Base-by-base conservation (phyloP, 352 stramenopile species). In the Globisporangium mamillatum region DNA sequence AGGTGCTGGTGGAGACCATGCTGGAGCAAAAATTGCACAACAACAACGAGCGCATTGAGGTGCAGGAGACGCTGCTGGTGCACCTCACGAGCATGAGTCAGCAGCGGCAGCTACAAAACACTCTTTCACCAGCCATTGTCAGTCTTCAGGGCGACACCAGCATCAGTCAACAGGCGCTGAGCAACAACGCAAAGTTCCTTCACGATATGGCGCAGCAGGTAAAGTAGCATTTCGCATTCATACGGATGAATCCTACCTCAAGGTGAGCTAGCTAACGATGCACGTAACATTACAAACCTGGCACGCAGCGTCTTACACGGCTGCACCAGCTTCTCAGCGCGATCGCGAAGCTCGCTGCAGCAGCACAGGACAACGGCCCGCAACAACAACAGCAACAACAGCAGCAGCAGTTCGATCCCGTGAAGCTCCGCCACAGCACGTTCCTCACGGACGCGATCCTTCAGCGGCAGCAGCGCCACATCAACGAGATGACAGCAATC, bases 121-220 rank as follows among this genome's bases (percentile, higher is more conserved):
- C 3, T 22, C 5, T 36, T 10, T 36, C 52, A 4, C 36, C 25
- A 70, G 20, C 50, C 54, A 50, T n/a, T 25, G 32, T 46, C 12
- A 41, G 1, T 48, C 50, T 52, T 12, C 44, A 52, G 22, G 44
- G 18, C 16, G 0, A 9, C 18, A 52, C 9, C 48, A 74, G 1
- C 38, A 46, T 20, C n/a, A 34, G 7, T 12, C 20, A 25, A 41
- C 1, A 7, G 34, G 22, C 1, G 3, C 55, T 77, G n/a, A 73
- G 64, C 18, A 36, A 64, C 41, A 86, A 87, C 27, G 63, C 46
- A 9, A 65, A 60, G 14, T 90, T 82, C 68, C 65, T 93, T 3
- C 67, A 80, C 25, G 79, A 84, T 24, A 88, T 93, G 81, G 69
- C 82, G 2, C 68, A 89, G 22, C 82, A 93, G 81, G 85, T 91